Evolutionary conservation across 352 stramenopile species (phyloP), one percentile per base, ranked within the genome.

Genomic region (Phytopythium chamaehyphon): DNA sequence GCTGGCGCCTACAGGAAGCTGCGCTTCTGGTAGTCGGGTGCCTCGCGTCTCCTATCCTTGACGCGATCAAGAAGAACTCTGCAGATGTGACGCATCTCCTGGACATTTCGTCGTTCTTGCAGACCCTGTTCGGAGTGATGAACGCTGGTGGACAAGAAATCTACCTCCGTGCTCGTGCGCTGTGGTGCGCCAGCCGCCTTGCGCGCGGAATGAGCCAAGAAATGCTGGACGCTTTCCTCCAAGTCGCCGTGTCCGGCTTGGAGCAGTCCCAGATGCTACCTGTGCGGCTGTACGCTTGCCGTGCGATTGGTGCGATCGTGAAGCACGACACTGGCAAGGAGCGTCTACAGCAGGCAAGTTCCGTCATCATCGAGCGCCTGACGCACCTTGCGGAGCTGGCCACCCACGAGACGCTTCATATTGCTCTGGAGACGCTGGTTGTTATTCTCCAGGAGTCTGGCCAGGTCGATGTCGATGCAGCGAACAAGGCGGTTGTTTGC

Each of bases 151-250:
- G 65, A 42, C 61, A 90, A 40, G 80, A 86, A 35, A 85, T 90
- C 38, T 91, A 90, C 59, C 51, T 93, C 36, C 76, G 78, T 22
- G 83, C 80, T 3, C 78, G 83, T 51, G 83, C 83, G 21, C 48
- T 93, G 35, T 93, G 83, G 83, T 93, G 83, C 51, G 81, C 83
- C 4, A 91, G 80, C 55, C 80, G 78, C 18, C 57, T 93, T 33
- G 73, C 74, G 0, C 76, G 73, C 47, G 77, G 64, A 7, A 93
- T 93, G 83, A 82, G 52, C 40, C 62, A 71, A 21, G 80, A 86
- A 18, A 87, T 90, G 77, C 70, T 93, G 2, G 59, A 77, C 23
- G 64, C 67, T 28, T 90, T 91, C 57, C 50, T 93, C 35, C 68
- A 88, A 31, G 71, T 90, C 6, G 72, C 80, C 2, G 83, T 93